phyloP scores from a whole-genome alignment of 805 yeast species.

The Debaryomyces castellii region DNA sequence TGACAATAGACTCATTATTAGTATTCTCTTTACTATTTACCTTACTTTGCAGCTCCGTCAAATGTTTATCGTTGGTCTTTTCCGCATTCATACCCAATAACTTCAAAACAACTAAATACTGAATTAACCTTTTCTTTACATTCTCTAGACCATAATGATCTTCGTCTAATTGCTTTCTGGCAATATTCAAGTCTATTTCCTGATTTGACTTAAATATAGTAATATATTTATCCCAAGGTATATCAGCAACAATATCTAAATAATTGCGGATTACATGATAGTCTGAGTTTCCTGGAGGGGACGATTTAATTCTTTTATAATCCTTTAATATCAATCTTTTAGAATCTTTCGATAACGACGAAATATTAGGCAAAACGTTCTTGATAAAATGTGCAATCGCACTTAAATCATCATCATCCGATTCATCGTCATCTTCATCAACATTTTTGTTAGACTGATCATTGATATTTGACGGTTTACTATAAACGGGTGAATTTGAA shows the following conservation, averaged over 20 bases:
- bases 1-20: conserved; percentile 20
- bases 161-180: conserved; percentile 36
- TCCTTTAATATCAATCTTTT: conserved; percentile 47
- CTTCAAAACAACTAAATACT: conserved; percentile 76
- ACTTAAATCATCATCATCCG: conserved; percentile 43
- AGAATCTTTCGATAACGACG: conserved; percentile 34
- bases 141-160: conserved; percentile 45
- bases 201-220: conserved; percentile 34
- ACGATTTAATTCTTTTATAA: conserved; percentile 51
- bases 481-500: conserved; percentile 1
- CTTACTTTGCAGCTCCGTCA: conserved; percentile 18
- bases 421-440: conserved; percentile 39
- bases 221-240: conserved; percentile 55
- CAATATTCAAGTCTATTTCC: conserved; percentile 48
- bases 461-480: conserved; percentile 2
- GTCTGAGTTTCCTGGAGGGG: conserved; percentile 60
- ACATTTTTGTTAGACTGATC: conserved; percentile 3
- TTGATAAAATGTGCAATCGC: conserved; percentile 37
- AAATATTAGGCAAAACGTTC: conserved; percentile 33
- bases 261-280: conserved; percentile 64
- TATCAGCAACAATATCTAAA: conserved; percentile 62
- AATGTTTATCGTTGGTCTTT: neutral
- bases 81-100: conserved; percentile 43
- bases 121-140: conserved; percentile 67
- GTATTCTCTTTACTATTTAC: conserved; percentile 2